Base-by-base conservation (phyloP, 495 filamentous ascomycete species). In the Penicillium desertorum region DNA sequence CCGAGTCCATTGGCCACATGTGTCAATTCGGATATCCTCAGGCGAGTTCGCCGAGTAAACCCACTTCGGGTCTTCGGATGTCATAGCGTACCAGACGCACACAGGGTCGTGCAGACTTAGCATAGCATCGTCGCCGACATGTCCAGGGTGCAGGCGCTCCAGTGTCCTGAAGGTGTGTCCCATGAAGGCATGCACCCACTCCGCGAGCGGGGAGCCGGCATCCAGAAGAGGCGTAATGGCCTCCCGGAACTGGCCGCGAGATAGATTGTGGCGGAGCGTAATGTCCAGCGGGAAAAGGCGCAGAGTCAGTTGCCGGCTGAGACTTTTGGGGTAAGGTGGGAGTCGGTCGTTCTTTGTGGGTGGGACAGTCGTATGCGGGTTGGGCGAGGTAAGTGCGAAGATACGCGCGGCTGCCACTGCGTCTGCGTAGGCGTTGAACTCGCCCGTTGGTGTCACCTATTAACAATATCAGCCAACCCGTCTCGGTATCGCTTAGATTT, bases 221-320 rank as follows among this genome's bases (percentile, higher is more conserved):
- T 69, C 63, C 19, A 76, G 45, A 6, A 81, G 74, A 0, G 80
- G 74, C 19, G 75, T 63, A 45, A 87, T 78, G 39, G 78, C 79
- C 14, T 78, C 66, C 29, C 76, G 69, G 76, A 95, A 88, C 49
- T 79, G 73, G 12, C 76, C 78, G 41, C 79, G 75, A 34, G 79
- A 81, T 12, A 98, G 72, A 36, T 82, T 75, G 65, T 97, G 93
- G 1, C 78, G 80, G 1, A 81, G 83, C 6, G 94, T 98, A 63
- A 98, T 88, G 68, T 98, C 93, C 23, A 98, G 82, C 0, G 95
- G 90, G 70, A 96, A 92, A 0, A 94, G 71, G 2, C 82, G 88
- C 6, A 98, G 71, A 4, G 88, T 91, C 17, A 98, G 81, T 50
- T 70, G 78, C 56, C 75, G 76, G 30, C 81, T 83, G 3, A 92